These are phyloP conservation scores for Eucalyptus grandis DNA, from an alignment of 345 rosid species.

Conservation along the genomic window DNA sequence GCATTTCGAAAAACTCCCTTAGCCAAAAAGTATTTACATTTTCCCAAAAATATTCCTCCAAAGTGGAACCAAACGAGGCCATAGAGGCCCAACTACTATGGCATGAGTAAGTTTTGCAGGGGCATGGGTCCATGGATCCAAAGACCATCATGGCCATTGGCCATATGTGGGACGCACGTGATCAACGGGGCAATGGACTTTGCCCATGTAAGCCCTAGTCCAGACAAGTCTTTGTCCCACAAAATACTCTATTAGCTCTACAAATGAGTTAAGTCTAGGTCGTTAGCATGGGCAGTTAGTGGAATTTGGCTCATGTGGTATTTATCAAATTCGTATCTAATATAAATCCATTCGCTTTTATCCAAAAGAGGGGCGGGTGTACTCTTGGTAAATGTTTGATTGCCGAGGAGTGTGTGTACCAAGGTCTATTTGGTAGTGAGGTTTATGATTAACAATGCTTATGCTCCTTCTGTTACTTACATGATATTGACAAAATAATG, in stretches of 20 bases:
- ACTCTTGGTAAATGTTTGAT: background rate
- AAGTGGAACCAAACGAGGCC: accelerated
- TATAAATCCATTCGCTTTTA: background rate
- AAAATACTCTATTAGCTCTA: background rate
- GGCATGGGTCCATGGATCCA: background rate
- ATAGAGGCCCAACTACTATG: background rate
- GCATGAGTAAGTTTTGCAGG: background rate
- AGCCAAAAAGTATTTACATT: accelerated
- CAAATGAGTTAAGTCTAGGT: background rate
- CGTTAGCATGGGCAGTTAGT: background rate
- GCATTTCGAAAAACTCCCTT: accelerated
- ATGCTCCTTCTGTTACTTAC: background rate
- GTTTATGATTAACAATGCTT: background rate
- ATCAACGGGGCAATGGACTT: background rate
- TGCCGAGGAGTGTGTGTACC: background rate
- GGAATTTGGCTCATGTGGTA: background rate
- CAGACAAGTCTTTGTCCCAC: background rate
- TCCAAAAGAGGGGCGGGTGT: background rate
- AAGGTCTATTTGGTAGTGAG: background rate
- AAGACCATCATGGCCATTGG: background rate
- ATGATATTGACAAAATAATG: background rate
- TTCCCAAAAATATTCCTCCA: accelerated
- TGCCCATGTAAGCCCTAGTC: accelerated
- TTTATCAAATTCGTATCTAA: background rate
- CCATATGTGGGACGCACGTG: background rate